These are phyloP conservation scores for Plasmopara viticola DNA, from an alignment of 352 stramenopile species.

Conservation along the genomic window DNA sequence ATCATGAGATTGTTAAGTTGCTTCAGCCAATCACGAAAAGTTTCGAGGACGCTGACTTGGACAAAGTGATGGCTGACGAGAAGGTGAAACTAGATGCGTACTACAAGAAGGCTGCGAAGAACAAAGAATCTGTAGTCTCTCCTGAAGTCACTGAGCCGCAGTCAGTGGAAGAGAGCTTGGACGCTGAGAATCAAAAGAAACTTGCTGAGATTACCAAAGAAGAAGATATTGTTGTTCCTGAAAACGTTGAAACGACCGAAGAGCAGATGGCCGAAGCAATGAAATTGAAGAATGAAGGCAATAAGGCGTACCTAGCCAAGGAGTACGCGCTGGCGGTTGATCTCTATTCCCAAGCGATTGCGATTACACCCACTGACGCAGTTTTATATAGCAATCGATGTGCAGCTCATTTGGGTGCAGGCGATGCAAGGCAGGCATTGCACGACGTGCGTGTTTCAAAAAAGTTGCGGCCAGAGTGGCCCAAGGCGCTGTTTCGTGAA, in stretches of 20 bases:
- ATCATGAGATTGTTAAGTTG: conserved; percentile 55
- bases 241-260: conserved; percentile 32
- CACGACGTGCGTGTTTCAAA: conserved; percentile 72
- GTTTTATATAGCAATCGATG: conserved; percentile 83
- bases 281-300: conserved; percentile 62
- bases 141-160: conserved; percentile 11
- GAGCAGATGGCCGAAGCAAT: conserved; percentile 32
- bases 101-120: conserved; percentile 40
- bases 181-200: conserved; percentile 40
- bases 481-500: conserved; percentile 80
- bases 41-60: conserved; percentile 47
- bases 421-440: conserved; percentile 57
- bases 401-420: conserved; percentile 50
- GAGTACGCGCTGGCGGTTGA: conserved; percentile 45
- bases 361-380: conserved; percentile 44
- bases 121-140: conserved; percentile 11
- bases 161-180: conserved; percentile 28
- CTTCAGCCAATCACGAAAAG: conserved; percentile 56
- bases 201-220: conserved; percentile 35
- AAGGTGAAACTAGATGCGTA: conserved; percentile 57
- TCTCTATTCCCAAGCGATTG: conserved; percentile 60
- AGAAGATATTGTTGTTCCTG: conserved; percentile 42
- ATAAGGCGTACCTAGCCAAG: conserved; percentile 65
- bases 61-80: conserved; percentile 55
- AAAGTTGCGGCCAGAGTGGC: conserved; percentile 78